Conservation (phyloP, 1,284 basidiomycete species). For the Xanthoconium separans region DNA sequence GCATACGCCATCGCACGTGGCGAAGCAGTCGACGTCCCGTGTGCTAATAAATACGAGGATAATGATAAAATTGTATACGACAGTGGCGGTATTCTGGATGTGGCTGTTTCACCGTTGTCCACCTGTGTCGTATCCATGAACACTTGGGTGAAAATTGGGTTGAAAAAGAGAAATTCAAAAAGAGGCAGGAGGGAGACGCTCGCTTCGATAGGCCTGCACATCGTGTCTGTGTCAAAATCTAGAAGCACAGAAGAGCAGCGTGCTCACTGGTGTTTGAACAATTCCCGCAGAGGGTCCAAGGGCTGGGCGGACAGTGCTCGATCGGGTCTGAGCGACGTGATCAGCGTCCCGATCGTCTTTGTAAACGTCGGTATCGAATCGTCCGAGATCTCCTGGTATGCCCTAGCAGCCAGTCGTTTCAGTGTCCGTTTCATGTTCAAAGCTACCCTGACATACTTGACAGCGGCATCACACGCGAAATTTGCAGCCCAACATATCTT, state of each 20-base stretch:
- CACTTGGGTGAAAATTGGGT: conserved; percentile 45
- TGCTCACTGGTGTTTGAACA: conserved; percentile 58
- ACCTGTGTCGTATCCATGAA: conserved; percentile 39
- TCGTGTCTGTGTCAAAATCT: neutral
- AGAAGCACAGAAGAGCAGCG: neutral
- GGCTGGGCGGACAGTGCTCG: conserved; percentile 48
- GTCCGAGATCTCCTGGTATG: conserved; percentile 55
- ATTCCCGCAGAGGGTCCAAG: conserved; percentile 46
- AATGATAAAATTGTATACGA: conserved; percentile 50
- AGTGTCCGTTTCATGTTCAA: neutral
- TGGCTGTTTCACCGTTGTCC: conserved; percentile 17
- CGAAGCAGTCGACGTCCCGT: conserved; percentile 58
- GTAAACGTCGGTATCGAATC: conserved; percentile 50
- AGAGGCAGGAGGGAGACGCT: conserved; percentile 56
- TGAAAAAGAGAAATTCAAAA: conserved; percentile 56
- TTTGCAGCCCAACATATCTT: conserved; percentile 57
- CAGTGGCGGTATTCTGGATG: conserved; percentile 31
- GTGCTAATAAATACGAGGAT: conserved; percentile 61
- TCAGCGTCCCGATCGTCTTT: conserved; percentile 47
- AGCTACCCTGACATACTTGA: conserved; percentile 40
- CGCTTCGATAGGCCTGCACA: conserved; percentile 57
- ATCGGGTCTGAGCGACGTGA: conserved; percentile 52
- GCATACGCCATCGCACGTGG: conserved; percentile 60
- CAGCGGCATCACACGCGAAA: conserved; percentile 47
- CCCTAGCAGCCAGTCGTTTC: conserved; percentile 32